phyloP scores from a whole-genome alignment of 2,329 filamentous ascomycete species.

The Aspergillus sojae region DNA sequence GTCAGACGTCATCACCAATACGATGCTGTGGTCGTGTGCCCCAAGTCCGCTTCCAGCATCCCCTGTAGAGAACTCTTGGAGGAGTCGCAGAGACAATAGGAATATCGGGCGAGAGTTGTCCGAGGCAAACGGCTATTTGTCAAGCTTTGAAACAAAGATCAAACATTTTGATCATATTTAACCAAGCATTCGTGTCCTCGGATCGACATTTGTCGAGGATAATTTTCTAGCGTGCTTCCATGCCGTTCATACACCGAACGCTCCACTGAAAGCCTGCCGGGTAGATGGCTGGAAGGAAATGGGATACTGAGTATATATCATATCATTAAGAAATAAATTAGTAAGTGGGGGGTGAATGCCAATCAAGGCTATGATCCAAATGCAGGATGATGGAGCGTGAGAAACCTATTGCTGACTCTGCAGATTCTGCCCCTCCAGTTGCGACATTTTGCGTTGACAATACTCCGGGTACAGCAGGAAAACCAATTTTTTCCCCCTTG shows the following conservation, averaged over 20 bases:
- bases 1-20: background rate
- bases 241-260: constrained; percentile 15
- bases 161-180: constrained; percentile 4
- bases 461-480: background rate
- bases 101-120: background rate
- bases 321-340: background rate
- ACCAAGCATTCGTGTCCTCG: constrained; percentile 1
- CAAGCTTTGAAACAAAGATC: background rate
- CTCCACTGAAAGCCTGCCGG: constrained; percentile 9
- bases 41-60: constrained; percentile 10
- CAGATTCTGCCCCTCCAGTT: constrained; percentile 7
- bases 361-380: background rate
- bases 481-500: background rate
- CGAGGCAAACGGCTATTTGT: background rate
- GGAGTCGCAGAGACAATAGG: constrained; percentile 6
- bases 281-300: constrained; percentile 6
- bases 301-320: constrained; percentile 2
- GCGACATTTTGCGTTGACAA: constrained; percentile 2
- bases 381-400: background rate
- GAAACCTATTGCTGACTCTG: background rate
- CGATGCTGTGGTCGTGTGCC: constrained; percentile 4
- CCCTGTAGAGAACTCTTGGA: constrained; percentile 7
- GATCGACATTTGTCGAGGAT: constrained; percentile 5
- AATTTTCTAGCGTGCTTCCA: constrained; percentile 27
- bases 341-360: background rate